A percentile compares a stretch with the other conserved stretches of the same genome.
phyloP scores from a whole-genome alignment of 208 protist species.

The Acanthamoeba healyi region DNA sequence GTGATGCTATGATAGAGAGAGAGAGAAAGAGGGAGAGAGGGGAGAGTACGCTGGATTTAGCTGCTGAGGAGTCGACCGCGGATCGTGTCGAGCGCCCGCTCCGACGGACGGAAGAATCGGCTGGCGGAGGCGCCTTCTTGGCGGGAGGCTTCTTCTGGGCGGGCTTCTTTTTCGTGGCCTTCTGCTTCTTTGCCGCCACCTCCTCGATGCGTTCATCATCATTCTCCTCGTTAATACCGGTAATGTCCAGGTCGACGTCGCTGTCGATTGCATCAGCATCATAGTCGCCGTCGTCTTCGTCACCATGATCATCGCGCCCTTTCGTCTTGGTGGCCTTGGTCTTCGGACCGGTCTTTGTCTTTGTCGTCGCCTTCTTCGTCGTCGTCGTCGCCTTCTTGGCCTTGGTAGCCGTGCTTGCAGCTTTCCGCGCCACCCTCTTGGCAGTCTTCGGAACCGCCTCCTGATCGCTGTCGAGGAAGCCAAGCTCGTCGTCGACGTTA shows the following conservation, averaged over 20 bases:
- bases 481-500: neutral
- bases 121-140: neutral
- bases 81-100: neutral
- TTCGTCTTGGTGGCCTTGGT: neutral
- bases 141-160: neutral
- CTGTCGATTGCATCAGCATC: neutral
- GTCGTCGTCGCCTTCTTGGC: neutral
- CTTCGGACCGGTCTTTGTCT: neutral
- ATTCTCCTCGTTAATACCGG: neutral
- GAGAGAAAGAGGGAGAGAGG: neutral
- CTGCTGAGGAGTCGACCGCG: neutral
- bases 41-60: neutral
- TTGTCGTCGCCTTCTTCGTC: neutral
- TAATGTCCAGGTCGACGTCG: neutral
- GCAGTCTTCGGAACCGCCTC: neutral
- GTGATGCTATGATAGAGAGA: no score
- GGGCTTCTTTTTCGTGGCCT: neutral
- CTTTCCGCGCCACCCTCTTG: neutral
- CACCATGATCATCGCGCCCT: neutral
- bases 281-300: neutral
- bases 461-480: neutral
- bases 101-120: neutral
- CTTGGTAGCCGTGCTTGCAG: neutral
- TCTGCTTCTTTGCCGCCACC: neutral
- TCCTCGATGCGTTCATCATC: neutral